Evolutionary conservation across 495 filamentous ascomycete species (phyloP).

Genomic region (Penicillium dipodomyicola): DNA sequence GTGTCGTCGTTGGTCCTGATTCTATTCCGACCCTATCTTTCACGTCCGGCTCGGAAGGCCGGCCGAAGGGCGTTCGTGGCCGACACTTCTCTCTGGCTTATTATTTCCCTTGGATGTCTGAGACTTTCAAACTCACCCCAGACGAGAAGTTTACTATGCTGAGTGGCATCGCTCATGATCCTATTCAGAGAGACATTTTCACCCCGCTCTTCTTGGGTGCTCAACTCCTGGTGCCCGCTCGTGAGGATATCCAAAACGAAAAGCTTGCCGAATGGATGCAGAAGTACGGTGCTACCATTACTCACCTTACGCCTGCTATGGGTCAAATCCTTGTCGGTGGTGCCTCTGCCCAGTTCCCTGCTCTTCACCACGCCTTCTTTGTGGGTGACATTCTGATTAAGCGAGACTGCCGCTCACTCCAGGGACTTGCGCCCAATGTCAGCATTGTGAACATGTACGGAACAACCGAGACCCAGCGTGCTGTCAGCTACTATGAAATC

Average conservation of each 20-base stretch:
- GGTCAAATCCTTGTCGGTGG: constrained; percentile 92
- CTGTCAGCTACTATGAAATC: constrained; percentile 85
- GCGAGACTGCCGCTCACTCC: constrained; percentile 76
- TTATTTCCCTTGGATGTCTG: constrained; percentile 92
- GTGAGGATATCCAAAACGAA: constrained; percentile 86
- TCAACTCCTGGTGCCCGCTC: constrained; percentile 73
- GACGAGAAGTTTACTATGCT: constrained; percentile 84
- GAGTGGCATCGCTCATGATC: constrained; percentile 81
- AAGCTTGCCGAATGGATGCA: constrained; percentile 89
- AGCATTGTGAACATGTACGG: constrained; percentile 90
- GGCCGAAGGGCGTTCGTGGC: constrained; percentile 83
- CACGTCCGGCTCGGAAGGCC: constrained; percentile 82
- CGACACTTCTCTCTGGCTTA: constrained; percentile 84
- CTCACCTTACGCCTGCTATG: constrained; percentile 92
- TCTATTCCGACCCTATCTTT: constrained; percentile 80
- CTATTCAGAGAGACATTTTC: constrained; percentile 91
- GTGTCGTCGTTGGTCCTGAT: constrained; percentile 85
- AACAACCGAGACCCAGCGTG: constrained; percentile 84
- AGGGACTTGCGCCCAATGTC: constrained; percentile 73
- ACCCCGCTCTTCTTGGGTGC: constrained; percentile 88
- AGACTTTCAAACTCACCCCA: constrained; percentile 70
- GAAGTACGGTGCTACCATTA: constrained; percentile 73
- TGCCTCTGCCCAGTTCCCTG: constrained; percentile 71
- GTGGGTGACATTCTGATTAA: constrained; percentile 91
- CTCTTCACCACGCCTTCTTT: constrained; percentile 81